Evolutionary conservation across 805 yeast species (phyloP), one percentile per base, ranked within the genome.

Genomic region (Priceomyces haplophilus): DNA sequence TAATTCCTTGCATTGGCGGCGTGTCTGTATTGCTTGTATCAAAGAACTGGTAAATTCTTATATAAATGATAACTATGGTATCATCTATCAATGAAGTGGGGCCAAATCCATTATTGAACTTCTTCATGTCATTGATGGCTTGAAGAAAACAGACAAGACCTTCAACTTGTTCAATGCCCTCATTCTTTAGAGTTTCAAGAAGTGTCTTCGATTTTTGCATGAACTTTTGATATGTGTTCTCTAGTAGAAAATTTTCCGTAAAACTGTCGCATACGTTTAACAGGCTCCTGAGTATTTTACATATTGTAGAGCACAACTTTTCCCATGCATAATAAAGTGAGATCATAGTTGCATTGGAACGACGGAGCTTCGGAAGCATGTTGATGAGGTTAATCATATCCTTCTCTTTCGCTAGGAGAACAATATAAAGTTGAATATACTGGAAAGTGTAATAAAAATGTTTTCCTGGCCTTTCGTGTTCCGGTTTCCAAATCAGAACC

Each of bases 401-500:
- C 7, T 71, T 63, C 7, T 76, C 68, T 19, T 68, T 61, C 25
- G 72, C 65, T 18, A 87, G 60, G 18, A 90, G 54, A 17, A 75
- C 76, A 37, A 85, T 74, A 52, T 74, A 82, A 55, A 83, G 85
- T 37, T 67, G 59, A 17, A 87, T 76, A 56, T 93, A 91, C 41
- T 81, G 79, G 49, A 72, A 75, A 24, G 84, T 83, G 62, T 85
- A 88, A 8, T 79, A 80, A 58, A 89, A 91, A 62, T 91, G 97
- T 52, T 86, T 88, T 0, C 99, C 99, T 0, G 97, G 93, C 16
- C 95, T 65, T 59, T 95, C 99, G 52, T 73, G 61, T 37, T 89
- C 96, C 0, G 97, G 95, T 52, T 88, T 88, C 98, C 99, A 93
- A 44, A 93, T 86, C 50, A 80, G 84, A 1, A 90, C 79, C 30